Base-by-base conservation (phyloP, 495 filamentous ascomycete genomes). In the Coniosporium apollinis region DNA sequence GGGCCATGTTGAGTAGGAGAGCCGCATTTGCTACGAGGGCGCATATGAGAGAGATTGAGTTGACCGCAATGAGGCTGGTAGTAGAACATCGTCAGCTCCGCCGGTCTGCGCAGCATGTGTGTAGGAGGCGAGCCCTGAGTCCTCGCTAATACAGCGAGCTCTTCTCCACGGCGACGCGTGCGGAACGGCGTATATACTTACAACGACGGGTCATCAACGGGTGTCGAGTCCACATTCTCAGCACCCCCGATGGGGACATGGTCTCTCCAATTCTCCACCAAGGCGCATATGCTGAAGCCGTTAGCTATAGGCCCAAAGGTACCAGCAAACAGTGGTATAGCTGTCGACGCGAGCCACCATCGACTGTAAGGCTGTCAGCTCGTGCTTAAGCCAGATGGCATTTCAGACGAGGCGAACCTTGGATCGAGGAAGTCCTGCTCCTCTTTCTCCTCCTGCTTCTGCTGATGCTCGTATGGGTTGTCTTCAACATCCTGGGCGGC, bases 321-420 rank as follows among this genome's bases (percentile, higher is more conserved):
- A 28, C 78, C 82, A 30, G 83, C 81, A 19, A 84, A 61, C 46
- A 91, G 66, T 19, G 84, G 84, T 43, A 83, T 82, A 7, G 72
- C 79, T 0, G 82, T 81, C 15, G 74, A 79, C 6, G 80, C 79
- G 44, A 87, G 76, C 83, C 84, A 93, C 82, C 82, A 93, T 26
- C 74, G 73, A 38, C 75, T 70, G 21, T 14, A 32, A 9, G 9
- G n/a, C n/a, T n/a, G n/a, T n/a, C n/a, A n/a, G n/a, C n/a, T n/a
- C n/a, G n/a, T n/a, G n/a, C n/a, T n/a, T n/a, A n/a, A n/a, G n/a
- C n/a, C n/a, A n/a, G n/a, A n/a, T n/a, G n/a, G n/a, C n/a, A n/a
- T n/a, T n/a, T n/a, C n/a, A n/a, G 24, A 13, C 9, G 24, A 8
- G 24, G 24, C 52, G 14, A 37, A 70, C 67, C 66, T 72, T 14